phyloP scores from a whole-genome alignment of 2,329 filamentous ascomycete species.

The Talaromyces sp. region DNA sequence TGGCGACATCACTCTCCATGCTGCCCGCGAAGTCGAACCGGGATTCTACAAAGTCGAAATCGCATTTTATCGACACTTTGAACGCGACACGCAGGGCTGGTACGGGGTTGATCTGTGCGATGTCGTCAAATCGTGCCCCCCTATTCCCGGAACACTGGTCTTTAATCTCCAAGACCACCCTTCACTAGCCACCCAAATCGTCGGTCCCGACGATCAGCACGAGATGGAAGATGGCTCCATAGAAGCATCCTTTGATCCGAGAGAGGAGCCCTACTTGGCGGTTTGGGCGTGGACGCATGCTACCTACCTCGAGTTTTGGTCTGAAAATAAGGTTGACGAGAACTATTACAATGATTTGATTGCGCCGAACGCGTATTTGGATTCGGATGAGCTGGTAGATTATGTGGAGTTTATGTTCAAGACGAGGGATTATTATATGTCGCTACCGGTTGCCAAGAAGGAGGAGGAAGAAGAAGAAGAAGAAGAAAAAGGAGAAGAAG shows the following conservation, averaged over 20 bases:
- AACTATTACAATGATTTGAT: background rate
- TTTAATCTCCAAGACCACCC: background rate
- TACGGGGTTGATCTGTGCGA: conserved; percentile 5
- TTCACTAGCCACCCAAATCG: background rate
- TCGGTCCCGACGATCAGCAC: background rate
- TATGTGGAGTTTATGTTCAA: conserved; percentile 1
- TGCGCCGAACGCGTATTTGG: background rate
- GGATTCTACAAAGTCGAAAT: conserved; percentile 15
- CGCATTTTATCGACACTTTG: background rate
- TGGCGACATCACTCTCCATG: conserved; percentile 7
- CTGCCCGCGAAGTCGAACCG: background rate
- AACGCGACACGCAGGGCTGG: conserved; percentile 7
- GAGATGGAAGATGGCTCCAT: background rate
- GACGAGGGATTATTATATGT: background rate
- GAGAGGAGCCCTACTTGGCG: background rate
- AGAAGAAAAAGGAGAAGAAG: background rate
- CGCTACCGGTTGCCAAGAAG: no score
- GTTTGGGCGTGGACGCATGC: background rate
- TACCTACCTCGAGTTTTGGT: background rate
- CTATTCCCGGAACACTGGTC: background rate
- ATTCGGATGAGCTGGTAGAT: background rate
- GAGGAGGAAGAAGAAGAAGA: background rate
- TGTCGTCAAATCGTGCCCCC: conserved; percentile 7
- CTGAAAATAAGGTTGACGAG: background rate
- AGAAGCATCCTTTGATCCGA: conserved; percentile 3